A percentile compares a stretch with the other conserved stretches of the same genome.
Conservation (phyloP, 1,284 basidiomycete genomes). For the Cutaneotrichosporon mucoides region DNA sequence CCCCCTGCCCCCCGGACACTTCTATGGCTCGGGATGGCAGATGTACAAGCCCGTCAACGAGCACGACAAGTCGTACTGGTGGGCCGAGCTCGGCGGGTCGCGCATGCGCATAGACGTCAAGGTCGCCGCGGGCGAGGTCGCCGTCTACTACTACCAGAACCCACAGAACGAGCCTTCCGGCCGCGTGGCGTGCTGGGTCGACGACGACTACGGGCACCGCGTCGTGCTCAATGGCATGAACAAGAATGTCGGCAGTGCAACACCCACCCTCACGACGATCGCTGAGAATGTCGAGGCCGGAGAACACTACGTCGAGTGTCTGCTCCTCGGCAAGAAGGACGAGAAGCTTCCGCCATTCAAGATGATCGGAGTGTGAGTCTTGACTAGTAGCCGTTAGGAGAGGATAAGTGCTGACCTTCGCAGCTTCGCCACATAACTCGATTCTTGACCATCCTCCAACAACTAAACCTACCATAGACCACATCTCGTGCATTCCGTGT, state of each 20-base stretch:
- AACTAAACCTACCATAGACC: background rate
- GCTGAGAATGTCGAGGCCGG: conserved; percentile 71
- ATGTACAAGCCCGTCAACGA: conserved; percentile 62
- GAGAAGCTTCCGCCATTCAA: conserved; percentile 64
- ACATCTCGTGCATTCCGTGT: background rate
- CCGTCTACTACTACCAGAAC: conserved; percentile 53
- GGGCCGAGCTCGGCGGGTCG: conserved; percentile 62
- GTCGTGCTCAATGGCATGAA: conserved; percentile 50
- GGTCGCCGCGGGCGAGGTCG: conserved; percentile 53
- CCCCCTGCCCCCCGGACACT: conserved; percentile 80
- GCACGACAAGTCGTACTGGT: conserved; percentile 74
- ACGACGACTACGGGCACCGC: conserved; percentile 53
- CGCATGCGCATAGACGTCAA: conserved; percentile 61
- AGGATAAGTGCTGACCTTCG: background rate
- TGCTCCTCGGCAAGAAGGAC: conserved; percentile 74
- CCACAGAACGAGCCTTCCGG: conserved; percentile 50
- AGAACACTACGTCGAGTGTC: conserved; percentile 80
- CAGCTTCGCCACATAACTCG: conserved; percentile 5
- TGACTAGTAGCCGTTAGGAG: no score
- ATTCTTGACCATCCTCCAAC: background rate
- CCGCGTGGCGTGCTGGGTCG: conserved; percentile 54
- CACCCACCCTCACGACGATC: conserved; percentile 62
- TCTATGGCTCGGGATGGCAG: conserved; percentile 85
- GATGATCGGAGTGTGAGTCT: conserved; percentile 65
- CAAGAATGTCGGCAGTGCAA: conserved; percentile 49